phyloP scores from a whole-genome alignment of 202 grass and related monocot genomes.

The Carex arenaria region DNA sequence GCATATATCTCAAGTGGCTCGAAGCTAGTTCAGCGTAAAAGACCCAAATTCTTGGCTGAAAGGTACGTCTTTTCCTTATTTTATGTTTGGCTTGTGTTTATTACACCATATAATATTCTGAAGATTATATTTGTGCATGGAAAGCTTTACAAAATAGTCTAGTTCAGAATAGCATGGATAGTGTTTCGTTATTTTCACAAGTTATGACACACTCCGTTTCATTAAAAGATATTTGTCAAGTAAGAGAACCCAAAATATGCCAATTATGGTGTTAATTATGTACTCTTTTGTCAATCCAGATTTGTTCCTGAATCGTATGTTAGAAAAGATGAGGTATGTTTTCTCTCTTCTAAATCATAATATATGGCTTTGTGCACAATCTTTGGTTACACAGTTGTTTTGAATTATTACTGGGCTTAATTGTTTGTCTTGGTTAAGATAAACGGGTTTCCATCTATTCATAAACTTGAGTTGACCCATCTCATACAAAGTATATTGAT shows the following conservation, averaged over 20 bases:
- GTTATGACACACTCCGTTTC: neutral
- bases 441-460: neutral
- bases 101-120: too few relatives aligned
- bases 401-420: neutral
- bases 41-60: conserved; percentile 1
- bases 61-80: neutral
- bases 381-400: neutral
- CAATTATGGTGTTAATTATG: neutral
- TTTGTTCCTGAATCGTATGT: conserved; percentile 22
- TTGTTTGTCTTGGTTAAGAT: neutral
- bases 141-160: neutral
- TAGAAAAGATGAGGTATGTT: conserved; percentile 31
- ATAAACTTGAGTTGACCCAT: neutral
- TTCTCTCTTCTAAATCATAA: conserved; percentile 4
- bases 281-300: conserved; percentile 23
- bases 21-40: neutral
- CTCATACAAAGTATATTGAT: neutral
- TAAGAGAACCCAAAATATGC: neutral
- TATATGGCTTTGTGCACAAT: neutral
- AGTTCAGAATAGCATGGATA: neutral
- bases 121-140: neutral
- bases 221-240: neutral
- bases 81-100: neutral
- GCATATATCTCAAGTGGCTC: neutral
- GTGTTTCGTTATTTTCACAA: neutral